These are phyloP conservation scores for Pezicula carpinea DNA, from an alignment of 2,329 filamentous ascomycete species.

Conservation along the genomic window DNA sequence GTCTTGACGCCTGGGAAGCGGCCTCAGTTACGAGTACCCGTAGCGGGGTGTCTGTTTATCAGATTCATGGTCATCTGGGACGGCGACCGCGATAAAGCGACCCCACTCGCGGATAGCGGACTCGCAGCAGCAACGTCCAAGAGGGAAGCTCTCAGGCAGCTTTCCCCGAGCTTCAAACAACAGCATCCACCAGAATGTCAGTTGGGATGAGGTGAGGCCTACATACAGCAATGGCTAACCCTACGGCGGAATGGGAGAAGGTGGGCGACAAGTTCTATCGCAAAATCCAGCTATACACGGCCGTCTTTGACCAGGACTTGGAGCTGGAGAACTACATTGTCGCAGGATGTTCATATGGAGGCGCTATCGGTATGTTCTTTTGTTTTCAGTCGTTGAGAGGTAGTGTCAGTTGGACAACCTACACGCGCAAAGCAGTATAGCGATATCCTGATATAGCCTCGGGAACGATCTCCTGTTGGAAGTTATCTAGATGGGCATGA, in stretches of 20 bases:
- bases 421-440: too few species aligned
- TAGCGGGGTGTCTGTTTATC: neutral
- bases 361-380: constrained; percentile 71
- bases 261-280: constrained; percentile 93
- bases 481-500: too few species aligned
- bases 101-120: too few species aligned
- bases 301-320: constrained; percentile 86
- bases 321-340: constrained; percentile 94
- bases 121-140: too few species aligned
- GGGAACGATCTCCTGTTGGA: too few species aligned
- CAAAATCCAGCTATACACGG: constrained; percentile 89
- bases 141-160: neutral
- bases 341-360: constrained; percentile 86
- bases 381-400: neutral
- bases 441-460: too few species aligned
- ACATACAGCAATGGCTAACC: constrained; percentile 24
- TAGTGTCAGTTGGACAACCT: too few species aligned
- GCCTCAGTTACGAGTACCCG: neutral
- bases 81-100: too few species aligned
- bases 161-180: constrained; percentile 2
- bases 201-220: constrained; percentile 10
- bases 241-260: constrained; percentile 79
- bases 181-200: neutral
- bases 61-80: too few species aligned
- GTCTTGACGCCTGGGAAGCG: neutral